Conservation (phyloP, 257 asterid species). For the Forsythia suspensa region DNA sequence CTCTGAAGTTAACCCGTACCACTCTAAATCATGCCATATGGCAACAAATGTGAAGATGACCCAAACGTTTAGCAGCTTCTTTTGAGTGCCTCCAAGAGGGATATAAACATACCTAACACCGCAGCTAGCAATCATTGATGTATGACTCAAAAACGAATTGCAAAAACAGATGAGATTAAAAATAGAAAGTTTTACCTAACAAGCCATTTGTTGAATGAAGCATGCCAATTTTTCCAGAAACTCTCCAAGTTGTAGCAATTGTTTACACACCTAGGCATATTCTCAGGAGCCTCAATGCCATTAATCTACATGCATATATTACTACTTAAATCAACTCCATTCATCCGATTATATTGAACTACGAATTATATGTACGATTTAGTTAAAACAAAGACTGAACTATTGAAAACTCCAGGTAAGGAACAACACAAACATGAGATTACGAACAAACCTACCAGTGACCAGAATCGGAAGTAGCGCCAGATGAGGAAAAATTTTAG, state of each 20-base stretch:
- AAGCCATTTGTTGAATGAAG: slow-evolving; percentile 98
- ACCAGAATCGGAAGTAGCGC: slow-evolving; percentile 95
- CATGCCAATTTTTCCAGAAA: slow-evolving; percentile 99
- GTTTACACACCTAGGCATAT: slow-evolving; percentile 94
- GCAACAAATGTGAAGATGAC: slow-evolving; percentile 96
- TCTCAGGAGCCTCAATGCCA: slow-evolving; percentile 93
- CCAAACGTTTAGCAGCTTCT: slow-evolving; percentile 92
- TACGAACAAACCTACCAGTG: slow-evolving; percentile 61
- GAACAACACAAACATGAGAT: slow-evolving; percentile 9
- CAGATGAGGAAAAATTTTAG: slow-evolving; percentile 91
- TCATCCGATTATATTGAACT: slow-evolving; percentile 14
- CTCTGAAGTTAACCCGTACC: slow-evolving; percentile 49
- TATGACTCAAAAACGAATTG: slow-evolving; percentile 15
- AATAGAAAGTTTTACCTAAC: slow-evolving; percentile 55
- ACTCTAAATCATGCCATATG: slow-evolving; percentile 94
- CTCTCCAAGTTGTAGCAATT: slow-evolving; percentile 90
- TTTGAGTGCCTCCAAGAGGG: slow-evolving; percentile 90
- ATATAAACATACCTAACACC: slow-evolving; percentile 79
- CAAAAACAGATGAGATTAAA: slow-evolving; percentile 1
- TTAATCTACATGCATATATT: slow-evolving; percentile 56
- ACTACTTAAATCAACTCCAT: slow-evolving; percentile 14
- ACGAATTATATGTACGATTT: neutral
- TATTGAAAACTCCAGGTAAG: slow-evolving; percentile 3
- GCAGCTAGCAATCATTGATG: slow-evolving; percentile 1
- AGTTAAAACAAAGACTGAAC: neutral